phyloP scores from a whole-genome alignment of 2,329 filamentous ascomycete species.

The Xylariaceae sp. region DNA sequence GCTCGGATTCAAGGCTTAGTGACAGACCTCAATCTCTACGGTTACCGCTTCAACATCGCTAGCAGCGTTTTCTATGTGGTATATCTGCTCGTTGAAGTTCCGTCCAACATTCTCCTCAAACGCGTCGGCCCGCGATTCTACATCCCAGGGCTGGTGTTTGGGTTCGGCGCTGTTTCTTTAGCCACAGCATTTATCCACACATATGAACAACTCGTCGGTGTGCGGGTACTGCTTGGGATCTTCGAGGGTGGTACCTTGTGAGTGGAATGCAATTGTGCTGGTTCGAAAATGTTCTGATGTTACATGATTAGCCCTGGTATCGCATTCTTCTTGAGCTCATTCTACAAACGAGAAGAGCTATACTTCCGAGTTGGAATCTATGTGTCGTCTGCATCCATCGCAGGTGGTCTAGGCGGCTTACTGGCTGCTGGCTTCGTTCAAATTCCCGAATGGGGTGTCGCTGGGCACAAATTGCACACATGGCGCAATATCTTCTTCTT shows the following conservation, averaged over 20 bases:
- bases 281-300: not conserved
- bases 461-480: slow-evolving; percentile 40
- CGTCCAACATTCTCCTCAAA: slow-evolving; percentile 54
- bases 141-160: slow-evolving; percentile 50
- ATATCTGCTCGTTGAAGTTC: slow-evolving; percentile 53
- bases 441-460: slow-evolving; percentile 50
- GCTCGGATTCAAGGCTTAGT: slow-evolving; percentile 52
- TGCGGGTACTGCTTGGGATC: slow-evolving; percentile 47
- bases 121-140: slow-evolving; percentile 48
- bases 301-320: slow-evolving; percentile 41
- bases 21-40: slow-evolving; percentile 43
- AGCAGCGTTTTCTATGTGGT: slow-evolving; percentile 56
- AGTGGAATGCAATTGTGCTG: not conserved
- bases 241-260: slow-evolving; percentile 55
- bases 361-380: slow-evolving; percentile 54
- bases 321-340: slow-evolving; percentile 52
- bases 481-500: slow-evolving; percentile 63
- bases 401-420: slow-evolving; percentile 55
- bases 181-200: slow-evolving; percentile 50
- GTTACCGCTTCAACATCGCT: slow-evolving; percentile 54
- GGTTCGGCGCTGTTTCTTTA: slow-evolving; percentile 53
- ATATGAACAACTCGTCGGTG: slow-evolving; percentile 43
- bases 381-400: slow-evolving; percentile 50
- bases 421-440: slow-evolving; percentile 48
- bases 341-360: slow-evolving; percentile 54